These are phyloP conservation scores for Nakazawaea sp. DNA, from an alignment of 805 yeast species.

Conservation along the genomic window DNA sequence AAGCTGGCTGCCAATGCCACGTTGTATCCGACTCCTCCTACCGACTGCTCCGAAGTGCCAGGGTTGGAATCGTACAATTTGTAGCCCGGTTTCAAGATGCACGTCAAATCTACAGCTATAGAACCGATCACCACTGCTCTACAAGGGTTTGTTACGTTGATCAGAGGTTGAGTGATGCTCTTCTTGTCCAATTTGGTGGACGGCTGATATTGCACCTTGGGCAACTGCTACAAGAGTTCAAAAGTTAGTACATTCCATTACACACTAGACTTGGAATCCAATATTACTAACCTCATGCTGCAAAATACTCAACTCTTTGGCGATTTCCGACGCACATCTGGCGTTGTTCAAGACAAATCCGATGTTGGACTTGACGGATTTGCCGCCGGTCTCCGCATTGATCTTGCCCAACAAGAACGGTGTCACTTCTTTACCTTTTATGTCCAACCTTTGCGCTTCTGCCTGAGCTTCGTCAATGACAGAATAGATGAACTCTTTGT, in stretches of 20 bases:
- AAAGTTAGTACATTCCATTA: too few species aligned
- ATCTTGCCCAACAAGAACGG: constrained; percentile 68
- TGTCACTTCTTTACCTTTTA: constrained; percentile 70
- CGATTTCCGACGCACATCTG: constrained; percentile 57
- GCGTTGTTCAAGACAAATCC: constrained; percentile 78
- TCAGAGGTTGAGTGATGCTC: background rate
- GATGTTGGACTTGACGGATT: constrained; percentile 62
- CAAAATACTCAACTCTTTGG: constrained; percentile 38
- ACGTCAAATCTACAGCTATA: constrained; percentile 67
- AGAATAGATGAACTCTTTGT: constrained; percentile 39
- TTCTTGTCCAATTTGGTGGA: background rate
- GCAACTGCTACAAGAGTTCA: too few species aligned
- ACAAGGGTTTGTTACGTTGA: background rate
- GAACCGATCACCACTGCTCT: constrained; percentile 57
- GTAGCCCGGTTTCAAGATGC: constrained; percentile 31
- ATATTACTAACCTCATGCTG: constrained; percentile 17
- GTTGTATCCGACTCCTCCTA: constrained; percentile 87
- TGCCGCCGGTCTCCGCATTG: constrained; percentile 62
- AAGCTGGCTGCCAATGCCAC: constrained; percentile 58
- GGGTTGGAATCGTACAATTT: constrained; percentile 65
- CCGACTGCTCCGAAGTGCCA: constrained; percentile 43
- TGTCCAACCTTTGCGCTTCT: constrained; percentile 45
- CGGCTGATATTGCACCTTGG: background rate
- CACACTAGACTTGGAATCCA: too few species aligned
- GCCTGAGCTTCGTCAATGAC: constrained; percentile 53